Percentiles rank a stretch among this genome's conserved stretches.
These are phyloP conservation scores for Diddensiella santjacobensis DNA, from an alignment of 805 yeast genomes.

Conservation along the genomic window DNA sequence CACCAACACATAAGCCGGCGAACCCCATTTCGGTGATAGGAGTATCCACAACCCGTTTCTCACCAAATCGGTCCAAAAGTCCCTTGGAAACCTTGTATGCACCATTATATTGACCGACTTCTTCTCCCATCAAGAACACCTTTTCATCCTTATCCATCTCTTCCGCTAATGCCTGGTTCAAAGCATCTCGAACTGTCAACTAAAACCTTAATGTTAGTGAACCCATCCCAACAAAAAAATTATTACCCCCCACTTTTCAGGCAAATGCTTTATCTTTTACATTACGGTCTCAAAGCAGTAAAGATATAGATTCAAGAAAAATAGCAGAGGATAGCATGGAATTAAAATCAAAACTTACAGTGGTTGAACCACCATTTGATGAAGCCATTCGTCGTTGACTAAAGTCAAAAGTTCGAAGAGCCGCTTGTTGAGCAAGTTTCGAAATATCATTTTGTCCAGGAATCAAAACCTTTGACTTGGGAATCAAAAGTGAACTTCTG, in stretches of 20 bases:
- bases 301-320: no score
- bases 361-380: slow-evolving; percentile 31
- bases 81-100: slow-evolving; percentile 98
- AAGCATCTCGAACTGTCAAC: slow-evolving; percentile 95
- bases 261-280: background rate
- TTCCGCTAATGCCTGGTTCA: slow-evolving; percentile 92
- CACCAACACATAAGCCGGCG: slow-evolving; percentile 92
- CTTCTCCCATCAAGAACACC: slow-evolving; percentile 97
- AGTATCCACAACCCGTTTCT: slow-evolving; percentile 87
- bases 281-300: no score
- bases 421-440: slow-evolving; percentile 29
- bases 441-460: slow-evolving; percentile 17
- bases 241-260: background rate
- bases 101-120: slow-evolving; percentile 98
- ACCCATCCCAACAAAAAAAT: background rate
- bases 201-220: slow-evolving; percentile 7
- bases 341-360: slow-evolving; percentile 24
- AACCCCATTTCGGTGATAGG: slow-evolving; percentile 99
- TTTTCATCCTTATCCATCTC: slow-evolving; percentile 94
- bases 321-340: background rate
- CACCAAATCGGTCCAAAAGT: slow-evolving; percentile 90
- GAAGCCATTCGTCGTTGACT: slow-evolving; percentile 24
- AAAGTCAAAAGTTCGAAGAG: slow-evolving; percentile 30
- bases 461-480: slow-evolving; percentile 12
- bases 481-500: background rate